A percentile compares a stretch with the other conserved stretches of the same genome.
phyloP scores from a whole-genome alignment of 768 basidiomycete genomes.

The Austroboletus festivus region DNA sequence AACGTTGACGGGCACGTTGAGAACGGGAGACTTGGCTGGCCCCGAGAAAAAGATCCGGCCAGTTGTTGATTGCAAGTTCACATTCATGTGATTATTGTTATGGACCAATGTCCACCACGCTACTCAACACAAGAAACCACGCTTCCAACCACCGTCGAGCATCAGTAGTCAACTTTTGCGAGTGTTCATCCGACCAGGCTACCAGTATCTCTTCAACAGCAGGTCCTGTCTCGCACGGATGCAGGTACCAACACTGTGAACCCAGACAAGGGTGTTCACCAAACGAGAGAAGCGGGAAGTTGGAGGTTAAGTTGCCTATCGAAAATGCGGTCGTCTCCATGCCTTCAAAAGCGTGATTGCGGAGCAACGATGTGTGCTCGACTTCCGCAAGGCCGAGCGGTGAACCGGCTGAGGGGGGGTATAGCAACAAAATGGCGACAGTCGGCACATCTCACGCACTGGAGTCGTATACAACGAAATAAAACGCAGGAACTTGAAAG shows the following conservation, averaged over 20 bases:
- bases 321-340: constrained; percentile 51
- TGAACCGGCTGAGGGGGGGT: constrained; percentile 52
- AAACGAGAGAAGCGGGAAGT: constrained; percentile 79
- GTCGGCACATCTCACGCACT: constrained; percentile 49
- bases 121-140: constrained; percentile 77
- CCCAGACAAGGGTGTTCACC: constrained; percentile 82
- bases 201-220: constrained; percentile 67
- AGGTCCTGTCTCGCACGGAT: constrained; percentile 75
- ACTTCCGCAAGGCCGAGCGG: constrained; percentile 58
- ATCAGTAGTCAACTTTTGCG: constrained; percentile 16
- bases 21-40: too few relatives aligned
- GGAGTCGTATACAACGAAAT: constrained; percentile 66
- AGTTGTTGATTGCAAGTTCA: too few relatives aligned
- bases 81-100: constrained; percentile 6
- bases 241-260: constrained; percentile 78
- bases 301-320: constrained; percentile 45
- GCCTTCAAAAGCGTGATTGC: constrained; percentile 40
- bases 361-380: constrained; percentile 58
- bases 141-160: constrained; percentile 53
- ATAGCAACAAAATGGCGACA: constrained; percentile 12
- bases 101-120: constrained; percentile 52
- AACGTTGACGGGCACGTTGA: background rate
- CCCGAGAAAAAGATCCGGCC: too few relatives aligned
- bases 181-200: constrained; percentile 31
- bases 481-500: constrained; percentile 80